Evolutionary conservation across 805 yeast species (phyloP), one percentile per base, ranked within the genome.

Genomic region (Yamadazyma phyllophila): DNA sequence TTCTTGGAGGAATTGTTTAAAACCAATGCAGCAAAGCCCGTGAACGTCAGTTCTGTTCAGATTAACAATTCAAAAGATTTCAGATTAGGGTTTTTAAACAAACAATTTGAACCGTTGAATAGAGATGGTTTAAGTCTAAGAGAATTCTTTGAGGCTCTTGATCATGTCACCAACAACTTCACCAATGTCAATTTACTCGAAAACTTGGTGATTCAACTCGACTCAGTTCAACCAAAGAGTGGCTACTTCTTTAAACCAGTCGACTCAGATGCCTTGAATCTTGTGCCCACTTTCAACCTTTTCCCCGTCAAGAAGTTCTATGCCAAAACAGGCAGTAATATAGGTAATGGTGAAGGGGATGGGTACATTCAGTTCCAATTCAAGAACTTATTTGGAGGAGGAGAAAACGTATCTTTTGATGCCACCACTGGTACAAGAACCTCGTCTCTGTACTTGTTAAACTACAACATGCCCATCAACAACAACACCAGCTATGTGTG

Each of bases 261-360:
- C 7, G 26, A 31, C 16, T 27, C 38, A 16, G 44, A 60, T 62
- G 12, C 50, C 4, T 42, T 49, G 52, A 57, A 55, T 36, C 46
- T 73, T 16, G 64, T 66, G 2, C 75, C 76, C 2, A 60, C 66
- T 2, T 67, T 70, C 54, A 66, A 67, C 42, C 46, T 67, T 3
- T 34, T 62, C 4, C 91, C 92, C 0, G 77, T 77, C 3, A 88
- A 88, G 54, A 76, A 78, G 53, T 85, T 90, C 55, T 76, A 78
- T 48, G 91, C 96, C 43, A 87, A 86, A 56, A 88, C 97, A 1
- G 99, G 99, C 3, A 94, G 98, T 1, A 91, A 90, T 63, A 80
- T 94, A 7, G 98, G 98, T 1, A 92, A 94, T 60, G 96, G 96
- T 27, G 98, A 94, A 69, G 99, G 97, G 26, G 94, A 88, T 59